Percentiles rank a stretch among this genome's conserved stretches.
Conservation (phyloP, 331 rosid species). For the Prunus yedoensis region DNA sequence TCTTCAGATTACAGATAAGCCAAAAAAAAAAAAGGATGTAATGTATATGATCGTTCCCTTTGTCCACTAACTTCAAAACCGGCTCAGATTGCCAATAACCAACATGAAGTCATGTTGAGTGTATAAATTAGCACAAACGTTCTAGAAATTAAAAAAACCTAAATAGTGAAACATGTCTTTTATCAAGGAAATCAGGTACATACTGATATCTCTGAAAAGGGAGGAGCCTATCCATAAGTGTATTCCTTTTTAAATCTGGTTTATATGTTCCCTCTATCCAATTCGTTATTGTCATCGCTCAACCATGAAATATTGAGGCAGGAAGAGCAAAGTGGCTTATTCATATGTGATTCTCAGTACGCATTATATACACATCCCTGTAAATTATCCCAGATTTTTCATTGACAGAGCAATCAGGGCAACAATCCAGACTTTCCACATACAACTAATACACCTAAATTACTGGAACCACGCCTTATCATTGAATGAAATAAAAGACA, state of each 20-base stretch:
- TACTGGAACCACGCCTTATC: neutral
- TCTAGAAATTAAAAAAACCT: neutral
- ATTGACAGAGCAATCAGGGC: slow-evolving; percentile 10
- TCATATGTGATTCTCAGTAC: neutral
- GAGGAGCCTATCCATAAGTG: neutral
- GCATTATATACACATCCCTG: neutral
- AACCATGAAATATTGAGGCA: neutral
- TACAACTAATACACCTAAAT: neutral
- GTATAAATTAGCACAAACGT: neutral
- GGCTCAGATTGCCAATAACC: neutral
- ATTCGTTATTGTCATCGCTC: neutral
- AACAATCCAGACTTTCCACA: slow-evolving; percentile 8
- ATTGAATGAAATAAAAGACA: neutral
- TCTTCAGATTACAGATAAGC: slow-evolving; percentile 18
- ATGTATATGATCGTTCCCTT: slow-evolving; percentile 1
- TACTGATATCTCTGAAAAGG: slow-evolving; percentile 5
- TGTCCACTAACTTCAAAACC: neutral
- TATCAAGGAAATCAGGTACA: neutral
- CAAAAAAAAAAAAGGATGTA: too few species aligned
- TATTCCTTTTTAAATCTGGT: neutral
- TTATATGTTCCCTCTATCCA: neutral
- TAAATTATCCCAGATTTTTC: neutral
- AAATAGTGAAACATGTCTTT: neutral
- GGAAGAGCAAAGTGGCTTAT: neutral
- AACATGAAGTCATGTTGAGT: neutral